Conservation (phyloP, 1,284 basidiomycete species). For the Irpex rosettiformis region DNA sequence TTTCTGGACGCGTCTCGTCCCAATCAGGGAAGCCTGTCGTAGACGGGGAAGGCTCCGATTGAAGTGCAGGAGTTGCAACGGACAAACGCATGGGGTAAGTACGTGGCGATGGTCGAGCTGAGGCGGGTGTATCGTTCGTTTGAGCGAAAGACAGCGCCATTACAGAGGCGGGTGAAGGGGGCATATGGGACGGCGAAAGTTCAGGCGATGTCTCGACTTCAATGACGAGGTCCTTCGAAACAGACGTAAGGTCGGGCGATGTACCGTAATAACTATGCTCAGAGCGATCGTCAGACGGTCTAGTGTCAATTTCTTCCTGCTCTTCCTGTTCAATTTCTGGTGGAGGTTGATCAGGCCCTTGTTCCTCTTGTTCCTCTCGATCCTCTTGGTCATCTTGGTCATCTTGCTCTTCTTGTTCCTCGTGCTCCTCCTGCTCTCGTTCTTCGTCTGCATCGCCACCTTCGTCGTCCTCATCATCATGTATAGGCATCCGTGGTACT, state of each 20-base stretch:
- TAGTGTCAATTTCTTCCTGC: conserved; percentile 20
- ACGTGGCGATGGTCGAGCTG: conserved; percentile 47
- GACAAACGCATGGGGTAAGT: conserved; percentile 57
- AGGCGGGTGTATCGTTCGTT: conserved; percentile 27
- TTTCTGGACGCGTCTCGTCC: conserved; percentile 52
- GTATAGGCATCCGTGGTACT: conserved; percentile 57
- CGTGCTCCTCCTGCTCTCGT: conserved; percentile 43
- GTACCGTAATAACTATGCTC: conserved; percentile 17
- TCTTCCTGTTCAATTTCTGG: conserved; percentile 31
- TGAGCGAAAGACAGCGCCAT: conserved; percentile 38
- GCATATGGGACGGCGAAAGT: conserved; percentile 37
- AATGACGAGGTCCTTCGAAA: conserved; percentile 54
- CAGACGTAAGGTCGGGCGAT: conserved; percentile 35
- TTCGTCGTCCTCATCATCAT: conserved; percentile 50
- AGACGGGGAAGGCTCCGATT: conserved; percentile 51
- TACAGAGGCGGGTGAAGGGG: conserved; percentile 50
- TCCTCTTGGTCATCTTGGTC: conserved; percentile 25
- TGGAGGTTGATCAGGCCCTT: conserved; percentile 12
- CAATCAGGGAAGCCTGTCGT: conserved; percentile 49
- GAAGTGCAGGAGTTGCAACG: conserved; percentile 50
- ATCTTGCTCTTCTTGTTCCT: conserved; percentile 48
- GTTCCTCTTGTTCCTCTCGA: conserved; percentile 41
- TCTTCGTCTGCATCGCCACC: conserved; percentile 30
- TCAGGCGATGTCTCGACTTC: conserved; percentile 60
- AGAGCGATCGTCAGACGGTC: conserved; percentile 16